Percentiles rank a stretch among this genome's conserved stretches.
Evolutionary conservation across 139 green algal genomes (phyloP).

Genomic region (Auxenochlorella pyrenoidosa): DNA sequence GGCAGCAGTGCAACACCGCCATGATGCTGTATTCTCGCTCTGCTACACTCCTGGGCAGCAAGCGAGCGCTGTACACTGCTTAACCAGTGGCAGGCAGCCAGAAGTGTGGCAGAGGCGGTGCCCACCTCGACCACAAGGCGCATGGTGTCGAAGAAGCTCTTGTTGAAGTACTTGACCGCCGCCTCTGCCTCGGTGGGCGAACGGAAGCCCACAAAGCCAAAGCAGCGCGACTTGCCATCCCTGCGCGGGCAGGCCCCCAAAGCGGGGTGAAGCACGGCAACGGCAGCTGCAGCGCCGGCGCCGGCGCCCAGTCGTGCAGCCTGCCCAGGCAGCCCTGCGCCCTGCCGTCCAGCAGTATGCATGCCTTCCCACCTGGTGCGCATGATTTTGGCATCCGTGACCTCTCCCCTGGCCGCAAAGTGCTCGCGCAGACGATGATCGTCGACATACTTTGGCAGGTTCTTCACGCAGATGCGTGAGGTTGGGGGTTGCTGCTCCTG

Average conservation of each 20-base stretch:
- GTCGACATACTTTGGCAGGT: constrained; percentile 88
- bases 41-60: too few relatives aligned
- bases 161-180: constrained; percentile 91
- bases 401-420: constrained; percentile 86
- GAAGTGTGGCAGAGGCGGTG: background rate
- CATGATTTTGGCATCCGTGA: constrained; percentile 97
- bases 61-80: too few relatives aligned
- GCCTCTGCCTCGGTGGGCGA: constrained; percentile 72
- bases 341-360: background rate
- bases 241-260: constrained; percentile 53
- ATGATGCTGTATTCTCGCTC: too few relatives aligned
- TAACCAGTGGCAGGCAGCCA: background rate
- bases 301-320: background rate
- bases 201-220: constrained; percentile 96
- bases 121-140: constrained; percentile 85
- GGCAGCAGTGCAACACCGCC: too few relatives aligned
- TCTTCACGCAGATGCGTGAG: constrained; percentile 94
- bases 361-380: constrained; percentile 72
- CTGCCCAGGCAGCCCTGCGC: background rate
- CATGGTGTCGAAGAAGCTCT: constrained; percentile 90
- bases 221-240: constrained; percentile 89
- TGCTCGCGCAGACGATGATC: constrained; percentile 86
- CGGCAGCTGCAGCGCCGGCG: background rate
- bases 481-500: constrained; percentile 4
- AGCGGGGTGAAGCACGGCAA: background rate